Evolutionary conservation across 2,329 filamentous ascomycete genomes (phyloP).

Genomic region (Nemania serpens): DNA sequence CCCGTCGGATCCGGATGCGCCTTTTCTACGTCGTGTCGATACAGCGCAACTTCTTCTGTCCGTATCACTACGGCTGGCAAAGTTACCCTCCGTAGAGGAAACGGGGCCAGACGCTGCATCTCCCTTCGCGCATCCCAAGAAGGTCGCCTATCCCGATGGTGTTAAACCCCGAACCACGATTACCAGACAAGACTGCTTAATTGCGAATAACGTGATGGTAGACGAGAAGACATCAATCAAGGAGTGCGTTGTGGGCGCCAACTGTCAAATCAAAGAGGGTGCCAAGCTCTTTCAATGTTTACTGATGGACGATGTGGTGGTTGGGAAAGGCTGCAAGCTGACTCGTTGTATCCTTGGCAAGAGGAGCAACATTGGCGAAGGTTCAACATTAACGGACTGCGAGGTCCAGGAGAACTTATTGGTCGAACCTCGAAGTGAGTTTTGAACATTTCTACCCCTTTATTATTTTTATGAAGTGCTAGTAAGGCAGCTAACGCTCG

Average conservation of each 20-base stretch:
- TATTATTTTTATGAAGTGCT: conserved; percentile 3
- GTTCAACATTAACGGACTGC: conserved; percentile 80
- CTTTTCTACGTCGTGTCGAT: conserved; percentile 85
- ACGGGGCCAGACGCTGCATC: conserved; percentile 62
- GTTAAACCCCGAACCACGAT: conserved; percentile 83
- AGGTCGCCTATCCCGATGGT: conserved; percentile 82
- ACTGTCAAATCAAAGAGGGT: conserved; percentile 84
- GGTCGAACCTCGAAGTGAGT: conserved; percentile 76
- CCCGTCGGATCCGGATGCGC: conserved; percentile 57
- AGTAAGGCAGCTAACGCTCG: conserved; percentile 35
- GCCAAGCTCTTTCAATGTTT: conserved; percentile 85
- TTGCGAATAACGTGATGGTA: conserved; percentile 87
- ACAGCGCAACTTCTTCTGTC: conserved; percentile 80
- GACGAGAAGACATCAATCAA: conserved; percentile 92
- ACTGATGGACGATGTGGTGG: conserved; percentile 87
- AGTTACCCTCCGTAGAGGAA: conserved; percentile 74
- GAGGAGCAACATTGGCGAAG: conserved; percentile 81
- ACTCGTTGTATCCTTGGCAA: conserved; percentile 87
- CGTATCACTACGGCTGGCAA: conserved; percentile 84
- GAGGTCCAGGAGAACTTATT: conserved; percentile 91
- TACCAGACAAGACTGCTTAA: conserved; percentile 77
- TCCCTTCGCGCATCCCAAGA: conserved; percentile 76
- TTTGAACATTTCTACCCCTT: not conserved
- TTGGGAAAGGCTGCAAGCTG: conserved; percentile 83
- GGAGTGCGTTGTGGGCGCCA: conserved; percentile 84